Base-by-base conservation (phyloP, 768 basidiomycete species). In the Xanthoconium stramineum region DNA sequence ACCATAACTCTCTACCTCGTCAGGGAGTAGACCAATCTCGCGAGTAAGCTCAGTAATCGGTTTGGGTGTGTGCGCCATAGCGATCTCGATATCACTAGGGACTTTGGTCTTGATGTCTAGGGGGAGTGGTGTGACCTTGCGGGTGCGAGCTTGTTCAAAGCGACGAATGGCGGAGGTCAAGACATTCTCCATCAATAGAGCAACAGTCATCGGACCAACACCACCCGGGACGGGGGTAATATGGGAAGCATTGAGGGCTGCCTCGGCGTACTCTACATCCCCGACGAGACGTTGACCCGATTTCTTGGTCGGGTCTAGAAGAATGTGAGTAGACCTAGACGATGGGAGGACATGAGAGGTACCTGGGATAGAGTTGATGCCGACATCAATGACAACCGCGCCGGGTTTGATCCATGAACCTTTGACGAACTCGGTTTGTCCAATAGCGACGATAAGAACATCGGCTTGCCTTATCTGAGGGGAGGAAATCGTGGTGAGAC, bases 141-240 rank as follows among this genome's bases (percentile, higher is more conserved):
- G 81, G 13, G 80, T 70, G 47, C 86, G 82, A 43, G 82, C 74
- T 49, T 83, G 78, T 61, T 89, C 83, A 81, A 89, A 94, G 49
- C 85, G 80, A 50, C 91, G 85, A 70, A 90, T 82, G 24, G 95
- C 94, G 47, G 93, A 88, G 60, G 80, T 76, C 61, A 93, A 76
- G 2, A 95, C 96, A 74, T 98, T 99, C 67, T 86, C 82, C 95
- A 99, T 98, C 60, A 99, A 85, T 78, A 98, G 81, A 20, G 97
- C 97, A 55, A 99, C 97, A 14, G 97, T 99, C 95, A 98, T 97
- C n/a, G 97, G 97, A 13, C 97, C 97, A 50, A 99, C 97, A 55
- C 97, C 97, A 72, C 97, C 97, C 0, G 97, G 97, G 28, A 99
- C 97, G 20, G 97, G 97, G 0, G 97, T 99, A 65, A 99, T 97